Conservation (phyloP, 352 stramenopile genomes). For the Phytopythium aichiense region DNA sequence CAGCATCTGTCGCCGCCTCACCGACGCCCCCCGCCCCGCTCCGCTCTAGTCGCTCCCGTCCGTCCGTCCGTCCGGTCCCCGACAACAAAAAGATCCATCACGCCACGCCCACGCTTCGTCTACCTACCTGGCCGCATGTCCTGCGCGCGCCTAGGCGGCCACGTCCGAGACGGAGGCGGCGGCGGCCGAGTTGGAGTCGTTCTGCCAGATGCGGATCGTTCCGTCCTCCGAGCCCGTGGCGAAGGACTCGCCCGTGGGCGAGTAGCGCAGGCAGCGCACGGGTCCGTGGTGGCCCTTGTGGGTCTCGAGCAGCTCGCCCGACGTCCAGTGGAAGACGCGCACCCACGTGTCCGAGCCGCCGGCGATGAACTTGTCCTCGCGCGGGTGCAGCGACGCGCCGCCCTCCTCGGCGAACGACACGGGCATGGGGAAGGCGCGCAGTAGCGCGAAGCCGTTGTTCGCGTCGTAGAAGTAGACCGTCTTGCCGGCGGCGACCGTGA, state of each 20-base stretch:
- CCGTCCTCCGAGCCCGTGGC: conserved; percentile 97
- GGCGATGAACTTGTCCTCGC: conserved; percentile 85
- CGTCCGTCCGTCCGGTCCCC: background rate
- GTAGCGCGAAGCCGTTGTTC: conserved; percentile 43
- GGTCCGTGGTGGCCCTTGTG: conserved; percentile 98
- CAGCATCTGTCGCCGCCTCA: background rate
- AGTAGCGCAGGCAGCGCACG: conserved; percentile 95
- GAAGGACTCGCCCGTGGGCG: conserved; percentile 90
- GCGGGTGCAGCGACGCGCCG: conserved; percentile 85
- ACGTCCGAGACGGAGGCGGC: conserved; percentile 59
- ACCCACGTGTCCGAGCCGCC: conserved; percentile 96
- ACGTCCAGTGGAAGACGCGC: conserved; percentile 93
- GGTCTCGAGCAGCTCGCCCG: conserved; percentile 91
- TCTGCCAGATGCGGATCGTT: conserved; percentile 97
- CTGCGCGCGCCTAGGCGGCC: conserved; percentile 10
- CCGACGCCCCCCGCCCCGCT: background rate
- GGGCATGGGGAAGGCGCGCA: conserved; percentile 78
- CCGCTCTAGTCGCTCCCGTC: background rate
- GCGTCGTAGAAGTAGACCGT: conserved; percentile 93
- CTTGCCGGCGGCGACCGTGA: conserved; percentile 93
- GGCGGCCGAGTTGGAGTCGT: conserved; percentile 56
- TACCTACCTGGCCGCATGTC: background rate
- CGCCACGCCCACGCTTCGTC: conserved; percentile 1
- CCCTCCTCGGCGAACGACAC: conserved; percentile 91
- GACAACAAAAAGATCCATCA: background rate